Evolutionary conservation across 2,329 filamentous ascomycete genomes (phyloP), one percentile per base, ranked within the genome.

Genomic region (Juglanconis sp.): DNA sequence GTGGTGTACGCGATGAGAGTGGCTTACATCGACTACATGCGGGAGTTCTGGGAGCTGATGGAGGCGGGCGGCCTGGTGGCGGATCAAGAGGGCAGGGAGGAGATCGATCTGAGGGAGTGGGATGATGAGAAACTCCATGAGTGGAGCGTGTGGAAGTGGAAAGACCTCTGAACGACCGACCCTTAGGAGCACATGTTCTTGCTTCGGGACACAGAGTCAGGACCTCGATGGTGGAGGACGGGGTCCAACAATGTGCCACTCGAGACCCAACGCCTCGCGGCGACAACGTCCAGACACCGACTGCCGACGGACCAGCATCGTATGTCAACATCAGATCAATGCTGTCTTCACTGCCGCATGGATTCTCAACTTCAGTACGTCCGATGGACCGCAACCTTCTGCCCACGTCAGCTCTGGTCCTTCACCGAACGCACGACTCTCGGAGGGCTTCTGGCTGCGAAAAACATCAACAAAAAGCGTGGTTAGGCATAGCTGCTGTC

Each of bases 111-210:
- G 3, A 46, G 49, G 31, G 61, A 63, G 30, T 63, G 61, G 61
- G 61, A 63, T 32, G 61, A 63, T 11, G 61, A 63, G 34, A 63
- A 63, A 46, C 53, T 63, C 2, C 61, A 63, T 11, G 61, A 63
- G 34, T 63, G 61, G 61, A 60, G 54, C 10, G 61, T 63, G 11
- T 63, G 61, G 61, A 63, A 63, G 11, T 63, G 61, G 61, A 61
- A 60, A 6, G 61, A 63, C 7, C 34, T 63, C 0, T 60, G 53
- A 60, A 5, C 10, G 1, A 11, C 5, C 5, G 10, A 15, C 6
- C 38, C 38, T 13, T 4, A 42, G 38, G 11, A 11, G 7, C 4
- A 4, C 10, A 24, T 13, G 4, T 42, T 42, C 38, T 42, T 42
- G 6, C 10, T 42, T 38, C 36, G 8, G 11, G 38, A 2, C 38